Evolutionary conservation across 257 asterid species (phyloP).

Genomic region (Solanum stenotomum): DNA sequence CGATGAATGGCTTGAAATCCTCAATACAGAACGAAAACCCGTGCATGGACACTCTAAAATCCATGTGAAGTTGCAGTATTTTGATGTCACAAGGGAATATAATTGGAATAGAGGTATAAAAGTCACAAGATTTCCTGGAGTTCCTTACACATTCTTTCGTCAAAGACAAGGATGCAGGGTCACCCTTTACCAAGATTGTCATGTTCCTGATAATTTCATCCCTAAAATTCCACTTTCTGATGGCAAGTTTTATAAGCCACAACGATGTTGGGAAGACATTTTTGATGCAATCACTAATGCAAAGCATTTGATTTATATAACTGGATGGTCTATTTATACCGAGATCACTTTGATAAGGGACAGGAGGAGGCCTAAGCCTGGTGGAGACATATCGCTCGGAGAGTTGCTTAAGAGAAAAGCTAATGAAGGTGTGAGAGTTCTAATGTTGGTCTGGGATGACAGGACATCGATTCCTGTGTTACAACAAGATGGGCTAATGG

Average conservation of each 20-base stretch:
- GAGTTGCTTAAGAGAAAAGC: slow-evolving; percentile 6
- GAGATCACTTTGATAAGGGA: slow-evolving; percentile 9
- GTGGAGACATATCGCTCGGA: slow-evolving; percentile 3
- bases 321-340: slow-evolving; percentile 1
- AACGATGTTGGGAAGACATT: slow-evolving; percentile 7
- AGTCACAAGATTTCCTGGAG: slow-evolving; percentile 20
- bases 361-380: slow-evolving; percentile 3
- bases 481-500: slow-evolving; percentile 3
- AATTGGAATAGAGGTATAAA: slow-evolving; percentile 21
- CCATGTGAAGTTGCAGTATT: slow-evolving; percentile 21
- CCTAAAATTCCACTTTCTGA: neutral
- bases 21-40: slow-evolving; percentile 12
- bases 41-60: slow-evolving; percentile 23
- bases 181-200: slow-evolving; percentile 2
- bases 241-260: slow-evolving; percentile 1
- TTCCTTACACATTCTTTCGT: slow-evolving; percentile 7
- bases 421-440: slow-evolving; percentile 11
- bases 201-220: slow-evolving; percentile 4
- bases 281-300: neutral
- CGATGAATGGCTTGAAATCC: slow-evolving; percentile 27
- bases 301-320: slow-evolving; percentile 5
- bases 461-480: neutral
- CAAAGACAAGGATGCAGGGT: slow-evolving; percentile 1
- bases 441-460: slow-evolving; percentile 5
- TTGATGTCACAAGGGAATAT: slow-evolving; percentile 14